Conservation (phyloP, 768 basidiomycete genomes). For the Hysterangium stoloniferum region DNA sequence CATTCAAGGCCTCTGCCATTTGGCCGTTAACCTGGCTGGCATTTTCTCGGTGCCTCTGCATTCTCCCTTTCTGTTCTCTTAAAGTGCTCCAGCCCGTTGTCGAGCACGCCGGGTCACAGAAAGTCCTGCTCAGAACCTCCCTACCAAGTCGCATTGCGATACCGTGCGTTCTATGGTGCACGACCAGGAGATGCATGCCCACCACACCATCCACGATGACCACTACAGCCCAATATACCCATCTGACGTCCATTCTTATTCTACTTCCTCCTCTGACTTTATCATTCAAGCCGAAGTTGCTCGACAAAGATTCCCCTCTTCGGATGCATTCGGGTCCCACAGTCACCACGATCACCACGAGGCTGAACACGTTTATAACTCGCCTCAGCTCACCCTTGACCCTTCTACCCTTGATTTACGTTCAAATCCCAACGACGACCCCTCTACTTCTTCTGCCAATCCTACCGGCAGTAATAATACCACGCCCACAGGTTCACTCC, state of each 20-base stretch:
- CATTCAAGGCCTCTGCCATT: conserved; percentile 8
- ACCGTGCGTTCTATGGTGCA: conserved; percentile 8
- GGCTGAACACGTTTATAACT: conserved; percentile 12
- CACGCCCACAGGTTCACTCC: conserved; percentile 10
- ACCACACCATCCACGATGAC: conserved; percentile 6
- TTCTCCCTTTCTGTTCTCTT: conserved; percentile 1
- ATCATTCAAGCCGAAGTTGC: neutral
- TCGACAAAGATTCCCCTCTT: conserved; percentile 6
- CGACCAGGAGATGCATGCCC: conserved; percentile 11
- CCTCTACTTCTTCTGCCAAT: neutral
- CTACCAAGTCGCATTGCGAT: neutral
- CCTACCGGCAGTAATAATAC: conserved; percentile 6
- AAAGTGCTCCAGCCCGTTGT: neutral
- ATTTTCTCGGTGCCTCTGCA: conserved; percentile 8
- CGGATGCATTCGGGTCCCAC: conserved; percentile 8
- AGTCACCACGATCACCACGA: conserved; percentile 10
- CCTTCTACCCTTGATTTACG: conserved; percentile 12
- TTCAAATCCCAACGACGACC: conserved; percentile 5
- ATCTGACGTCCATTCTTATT: conserved; percentile 5
- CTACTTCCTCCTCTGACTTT: neutral
- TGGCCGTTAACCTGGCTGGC: neutral
- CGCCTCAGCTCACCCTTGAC: conserved; percentile 12
- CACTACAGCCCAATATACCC: conserved; percentile 3
- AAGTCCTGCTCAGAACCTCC: neutral
- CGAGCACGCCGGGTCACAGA: neutral